phyloP scores from a whole-genome alignment of 75 land plant genomes.

The Ceratopteris richardii region DNA sequence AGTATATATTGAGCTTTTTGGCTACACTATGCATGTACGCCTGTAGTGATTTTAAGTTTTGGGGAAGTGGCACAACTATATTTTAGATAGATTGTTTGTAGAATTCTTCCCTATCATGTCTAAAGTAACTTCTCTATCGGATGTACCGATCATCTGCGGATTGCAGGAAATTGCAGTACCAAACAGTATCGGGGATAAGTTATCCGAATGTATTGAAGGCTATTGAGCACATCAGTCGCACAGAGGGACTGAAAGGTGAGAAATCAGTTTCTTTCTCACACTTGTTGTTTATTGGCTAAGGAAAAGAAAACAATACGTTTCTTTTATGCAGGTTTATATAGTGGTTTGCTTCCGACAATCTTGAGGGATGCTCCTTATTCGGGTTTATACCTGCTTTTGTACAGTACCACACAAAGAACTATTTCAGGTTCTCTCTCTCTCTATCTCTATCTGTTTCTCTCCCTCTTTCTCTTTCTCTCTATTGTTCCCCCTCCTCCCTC shows the following conservation, averaged over 20 bases:
- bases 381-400: conserved; percentile 26
- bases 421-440: conserved; percentile 11
- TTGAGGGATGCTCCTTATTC: conserved; percentile 29
- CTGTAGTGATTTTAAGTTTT: too few relatives aligned
- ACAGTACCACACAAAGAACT: conserved; percentile 13
- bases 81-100: too few relatives aligned
- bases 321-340: conserved; percentile 20
- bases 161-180: conserved; percentile 27
- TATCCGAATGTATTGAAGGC: conserved; percentile 18
- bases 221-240: conserved; percentile 5
- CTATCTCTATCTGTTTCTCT: too few relatives aligned
- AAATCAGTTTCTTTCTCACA: not conserved
- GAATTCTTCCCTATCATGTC: too few relatives aligned
- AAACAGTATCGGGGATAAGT: conserved; percentile 21
- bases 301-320: too few relatives aligned
- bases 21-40: too few relatives aligned
- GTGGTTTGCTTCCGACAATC: conserved; percentile 28
- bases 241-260: conserved; percentile 23
- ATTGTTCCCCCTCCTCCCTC: too few relatives aligned
- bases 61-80: too few relatives aligned
- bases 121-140: too few relatives aligned
- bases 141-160: not conserved
- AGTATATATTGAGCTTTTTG: too few relatives aligned
- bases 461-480: too few relatives aligned
- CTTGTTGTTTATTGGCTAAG: too few relatives aligned